These are phyloP conservation scores for Apiotrichum laibachii DNA, from an alignment of 1,284 basidiomycete genomes.

Conservation along the genomic window DNA sequence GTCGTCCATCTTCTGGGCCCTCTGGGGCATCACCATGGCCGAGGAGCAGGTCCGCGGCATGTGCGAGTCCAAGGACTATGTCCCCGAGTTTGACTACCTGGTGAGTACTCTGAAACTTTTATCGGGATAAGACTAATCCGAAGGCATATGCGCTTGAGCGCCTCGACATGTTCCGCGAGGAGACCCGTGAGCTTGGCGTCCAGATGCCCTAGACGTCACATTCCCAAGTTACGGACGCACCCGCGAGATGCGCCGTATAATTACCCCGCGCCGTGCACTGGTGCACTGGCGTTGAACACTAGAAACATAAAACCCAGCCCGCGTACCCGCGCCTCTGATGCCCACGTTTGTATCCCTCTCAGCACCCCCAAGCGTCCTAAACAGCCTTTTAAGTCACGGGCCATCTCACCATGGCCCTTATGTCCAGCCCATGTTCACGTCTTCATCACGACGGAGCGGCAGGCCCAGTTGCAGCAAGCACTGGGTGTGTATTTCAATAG, in stretches of 20 bases:
- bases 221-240: too few relatives aligned
- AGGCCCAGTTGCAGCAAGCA: background rate
- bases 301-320: background rate
- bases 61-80: constrained; percentile 40
- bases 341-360: background rate
- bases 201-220: constrained; percentile 2
- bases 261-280: too few relatives aligned
- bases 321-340: background rate
- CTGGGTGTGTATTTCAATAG: constrained; percentile 1
- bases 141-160: constrained; percentile 50
- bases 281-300: background rate
- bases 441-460: constrained; percentile 2
- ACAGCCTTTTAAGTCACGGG: background rate
- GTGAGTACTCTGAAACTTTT: constrained; percentile 27
- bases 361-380: background rate
- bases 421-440: background rate
- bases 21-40: constrained; percentile 90
- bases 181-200: constrained; percentile 41
- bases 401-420: constrained; percentile 6
- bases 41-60: constrained; percentile 70
- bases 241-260: too few relatives aligned
- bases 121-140: background rate
- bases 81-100: constrained; percentile 50
- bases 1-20: constrained; percentile 81
- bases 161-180: constrained; percentile 49